Conservation (phyloP, 495 filamentous ascomycete species). For the Daldinia concentrica region DNA sequence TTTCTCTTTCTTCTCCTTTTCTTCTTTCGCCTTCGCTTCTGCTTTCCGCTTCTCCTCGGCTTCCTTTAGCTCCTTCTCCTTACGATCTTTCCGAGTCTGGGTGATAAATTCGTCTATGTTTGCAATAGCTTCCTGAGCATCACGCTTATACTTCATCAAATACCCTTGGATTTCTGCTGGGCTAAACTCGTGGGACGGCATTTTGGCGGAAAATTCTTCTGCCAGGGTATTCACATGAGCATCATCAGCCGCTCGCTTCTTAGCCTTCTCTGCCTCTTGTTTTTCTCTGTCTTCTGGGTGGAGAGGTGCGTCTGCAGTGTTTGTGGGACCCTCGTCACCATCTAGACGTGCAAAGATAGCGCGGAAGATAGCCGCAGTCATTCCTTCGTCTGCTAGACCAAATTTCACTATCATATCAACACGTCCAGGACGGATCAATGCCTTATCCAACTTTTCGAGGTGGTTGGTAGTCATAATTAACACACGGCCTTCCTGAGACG, state of each 20-base stretch:
- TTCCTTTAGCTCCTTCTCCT: slow-evolving; percentile 61
- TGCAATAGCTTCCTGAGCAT: slow-evolving; percentile 67
- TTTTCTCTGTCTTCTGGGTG: slow-evolving; percentile 51
- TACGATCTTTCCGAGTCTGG: slow-evolving; percentile 64
- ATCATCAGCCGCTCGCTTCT: slow-evolving; percentile 52
- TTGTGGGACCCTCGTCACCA: slow-evolving; percentile 48
- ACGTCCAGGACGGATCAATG: slow-evolving; percentile 78
- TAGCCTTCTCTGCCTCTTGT: slow-evolving; percentile 43
- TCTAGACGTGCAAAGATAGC: slow-evolving; percentile 60
- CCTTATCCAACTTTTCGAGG: slow-evolving; percentile 76
- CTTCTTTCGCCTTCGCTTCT: slow-evolving; percentile 49
- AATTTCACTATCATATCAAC: slow-evolving; percentile 81
- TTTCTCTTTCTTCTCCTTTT: slow-evolving; percentile 45
- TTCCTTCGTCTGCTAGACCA: slow-evolving; percentile 56
- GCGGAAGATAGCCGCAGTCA: slow-evolving; percentile 59
- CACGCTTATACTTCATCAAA: slow-evolving; percentile 72
- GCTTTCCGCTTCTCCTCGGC: slow-evolving; percentile 55
- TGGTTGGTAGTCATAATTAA: slow-evolving; percentile 91
- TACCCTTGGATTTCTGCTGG: slow-evolving; percentile 84
- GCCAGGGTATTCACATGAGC: slow-evolving; percentile 52
- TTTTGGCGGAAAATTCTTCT: slow-evolving; percentile 63
- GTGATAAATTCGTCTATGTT: slow-evolving; percentile 67
- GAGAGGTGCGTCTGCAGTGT: slow-evolving; percentile 5
- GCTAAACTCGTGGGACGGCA: slow-evolving; percentile 72
- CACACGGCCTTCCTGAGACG: slow-evolving; percentile 77